Conservation (phyloP, 345 rosid genomes). For the Corchorus capsularis region DNA sequence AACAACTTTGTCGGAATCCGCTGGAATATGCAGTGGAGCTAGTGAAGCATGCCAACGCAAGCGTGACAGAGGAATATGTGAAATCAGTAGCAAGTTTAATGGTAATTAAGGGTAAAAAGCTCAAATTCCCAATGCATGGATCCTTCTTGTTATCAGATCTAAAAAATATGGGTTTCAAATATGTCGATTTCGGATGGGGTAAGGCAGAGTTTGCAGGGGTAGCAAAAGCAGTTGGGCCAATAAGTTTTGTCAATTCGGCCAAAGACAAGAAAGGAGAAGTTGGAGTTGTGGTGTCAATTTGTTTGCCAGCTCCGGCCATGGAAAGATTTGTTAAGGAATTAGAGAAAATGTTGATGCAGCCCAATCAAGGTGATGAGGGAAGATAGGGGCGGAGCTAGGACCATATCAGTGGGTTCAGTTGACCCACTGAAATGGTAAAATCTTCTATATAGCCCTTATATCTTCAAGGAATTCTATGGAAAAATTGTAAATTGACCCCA, state of each 20-base stretch:
- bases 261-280: constrained; percentile 38
- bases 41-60: not conserved
- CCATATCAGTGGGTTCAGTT: too few relatives aligned
- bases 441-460: too few relatives aligned
- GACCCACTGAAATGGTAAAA: too few relatives aligned
- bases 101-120: too few relatives aligned
- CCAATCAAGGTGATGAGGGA: too few relatives aligned
- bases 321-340: constrained; percentile 21
- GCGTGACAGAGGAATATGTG: too few relatives aligned
- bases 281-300: constrained; percentile 48
- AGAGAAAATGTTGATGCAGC: constrained; percentile 22
- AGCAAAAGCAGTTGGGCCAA: constrained; percentile 12
- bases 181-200: constrained; percentile 57
- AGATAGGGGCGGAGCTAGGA: too few relatives aligned
- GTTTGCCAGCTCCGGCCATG: constrained; percentile 42
- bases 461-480: too few relatives aligned
- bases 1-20: not conserved
- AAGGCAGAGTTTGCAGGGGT: constrained; percentile 52
- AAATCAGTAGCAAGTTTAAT: too few relatives aligned
- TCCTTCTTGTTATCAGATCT: constrained; percentile 42
- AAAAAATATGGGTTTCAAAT: constrained; percentile 38
- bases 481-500: too few relatives aligned
- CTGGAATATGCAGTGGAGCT: not conserved
- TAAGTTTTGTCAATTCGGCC: constrained; percentile 37
- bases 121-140: too few relatives aligned